Percentiles rank a stretch among this genome's conserved stretches.
phyloP scores from a whole-genome alignment of 257 asterid genomes.

The Gentiana straminea region DNA sequence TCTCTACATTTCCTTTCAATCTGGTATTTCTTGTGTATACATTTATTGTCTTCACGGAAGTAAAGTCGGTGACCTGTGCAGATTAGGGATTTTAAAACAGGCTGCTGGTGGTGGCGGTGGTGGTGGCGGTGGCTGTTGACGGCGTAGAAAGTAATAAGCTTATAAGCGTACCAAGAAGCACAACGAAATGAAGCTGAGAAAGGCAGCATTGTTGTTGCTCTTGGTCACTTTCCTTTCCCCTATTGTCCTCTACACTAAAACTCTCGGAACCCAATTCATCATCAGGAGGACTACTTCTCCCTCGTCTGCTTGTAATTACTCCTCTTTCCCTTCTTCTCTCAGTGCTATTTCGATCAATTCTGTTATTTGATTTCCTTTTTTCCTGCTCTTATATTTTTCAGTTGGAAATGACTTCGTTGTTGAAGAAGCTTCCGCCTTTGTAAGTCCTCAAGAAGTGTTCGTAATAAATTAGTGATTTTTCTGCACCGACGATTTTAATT shows the following conservation, averaged over 20 bases:
- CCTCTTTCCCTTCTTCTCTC: neutral
- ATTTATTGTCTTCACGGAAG: too few relatives aligned
- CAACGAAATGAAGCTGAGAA: slow-evolving; percentile 50
- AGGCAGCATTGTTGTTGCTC: slow-evolving; percentile 51
- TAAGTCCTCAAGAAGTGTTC: slow-evolving; percentile 21
- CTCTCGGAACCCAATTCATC: slow-evolving; percentile 39
- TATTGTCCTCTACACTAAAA: slow-evolving; percentile 60
- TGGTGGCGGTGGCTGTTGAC: too few relatives aligned
- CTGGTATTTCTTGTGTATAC: too few relatives aligned
- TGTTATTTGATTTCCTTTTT: neutral
- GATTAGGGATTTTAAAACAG: too few relatives aligned
- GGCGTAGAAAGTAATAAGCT: too few relatives aligned
- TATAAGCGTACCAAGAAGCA: neutral
- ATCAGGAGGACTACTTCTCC: slow-evolving; percentile 17
- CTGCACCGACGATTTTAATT: neutral
- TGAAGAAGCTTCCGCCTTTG: slow-evolving; percentile 69
- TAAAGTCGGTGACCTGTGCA: too few relatives aligned
- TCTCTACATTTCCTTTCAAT: too few relatives aligned
- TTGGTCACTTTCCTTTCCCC: slow-evolving; percentile 73
- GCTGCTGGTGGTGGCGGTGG: neutral
- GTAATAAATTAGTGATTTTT: neutral
- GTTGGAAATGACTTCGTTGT: slow-evolving; percentile 40
- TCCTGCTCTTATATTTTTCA: slow-evolving; percentile 22
- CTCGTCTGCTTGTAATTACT: slow-evolving; percentile 55
- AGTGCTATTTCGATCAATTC: neutral